Evolutionary conservation across 2,329 filamentous ascomycete genomes (phyloP), one percentile per base, ranked within the genome.

Genomic region (Gyromitra esculenta): DNA sequence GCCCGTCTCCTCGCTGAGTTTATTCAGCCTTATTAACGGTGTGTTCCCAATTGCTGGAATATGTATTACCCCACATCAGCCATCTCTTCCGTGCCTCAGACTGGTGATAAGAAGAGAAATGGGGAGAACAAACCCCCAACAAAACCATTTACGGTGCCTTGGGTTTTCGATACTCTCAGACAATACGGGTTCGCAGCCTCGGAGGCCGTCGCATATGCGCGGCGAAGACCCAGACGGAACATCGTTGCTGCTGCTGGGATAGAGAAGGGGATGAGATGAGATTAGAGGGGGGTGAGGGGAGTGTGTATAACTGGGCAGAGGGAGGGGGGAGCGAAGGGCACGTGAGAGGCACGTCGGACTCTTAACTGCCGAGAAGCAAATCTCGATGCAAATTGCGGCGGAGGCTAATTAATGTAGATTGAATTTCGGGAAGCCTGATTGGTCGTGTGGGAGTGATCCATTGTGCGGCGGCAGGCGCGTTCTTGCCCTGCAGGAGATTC

Each of bases 21-120:
- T 89, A 84, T 97, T 95, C 65, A 99, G 87, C 63, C 92, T 91
- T 84, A 99, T 97, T 69, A 99, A 89, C 0, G 96, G 95, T 0
- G 96, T 99, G 85, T 98, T 98, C 79, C 96, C 96, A 85, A 99
- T 98, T 71, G 96, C 96, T 97, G 79, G 41, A 35, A 54, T 7
- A 57, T 59, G 77, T 80, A 71, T 79, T 52, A 45, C n/a, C 21
- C 39, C 25, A n/a, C 1, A 48, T 79, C 18, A 77, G 76, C 43
- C 31, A 41, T 67, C 25, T 60, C 11, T 63, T 37, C 7, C 31
- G 50, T 52, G 45, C 13, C 8, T 56, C 43, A 56, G 21, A 31
- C 4, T 31, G 25, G 25, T 31, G 25, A 31, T 31, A 15, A 37
- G 68, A 25, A 41, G 57, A 8, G 7, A 35, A 41, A 37, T 68